Evolutionary conservation across 106 monocot genomes (phyloP).

Genomic region (Dactylorhiza incarnata): DNA sequence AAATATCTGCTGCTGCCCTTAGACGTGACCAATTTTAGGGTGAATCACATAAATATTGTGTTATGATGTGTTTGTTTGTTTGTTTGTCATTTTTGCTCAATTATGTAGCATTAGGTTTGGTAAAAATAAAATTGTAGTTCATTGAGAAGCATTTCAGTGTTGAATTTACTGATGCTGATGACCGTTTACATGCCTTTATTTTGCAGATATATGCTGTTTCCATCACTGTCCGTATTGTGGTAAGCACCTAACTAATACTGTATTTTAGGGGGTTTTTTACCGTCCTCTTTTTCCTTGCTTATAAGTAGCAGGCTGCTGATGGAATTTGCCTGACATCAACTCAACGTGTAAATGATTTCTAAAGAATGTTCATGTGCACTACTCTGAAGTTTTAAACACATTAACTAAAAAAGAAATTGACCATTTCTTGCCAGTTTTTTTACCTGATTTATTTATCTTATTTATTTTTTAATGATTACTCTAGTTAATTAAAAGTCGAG

Average conservation of each 20-base stretch:
- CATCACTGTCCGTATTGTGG: slow-evolving; percentile 79
- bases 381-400: not conserved
- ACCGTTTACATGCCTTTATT: not conserved
- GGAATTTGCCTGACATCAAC: not conserved
- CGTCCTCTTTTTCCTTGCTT: not conserved
- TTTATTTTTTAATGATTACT: not conserved
- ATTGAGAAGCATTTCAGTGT: slow-evolving; percentile 1
- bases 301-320: no score
- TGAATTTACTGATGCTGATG: not conserved
- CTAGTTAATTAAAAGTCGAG: not conserved
- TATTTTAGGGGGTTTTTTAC: not conserved
- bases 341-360: not conserved
- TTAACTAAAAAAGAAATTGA: not conserved
- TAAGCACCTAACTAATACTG: slow-evolving; percentile 21
- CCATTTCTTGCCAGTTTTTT: not conserved
- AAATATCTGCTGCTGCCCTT: no score
- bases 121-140: not conserved
- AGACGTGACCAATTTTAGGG: no score
- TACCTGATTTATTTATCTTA: no score
- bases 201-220: slow-evolving; percentile 73
- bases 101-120: no score
- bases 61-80: no score
- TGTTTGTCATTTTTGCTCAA: no score
- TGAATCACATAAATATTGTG: no score
- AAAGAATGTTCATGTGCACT: not conserved